Conservation (phyloP, 495 filamentous ascomycete genomes). For the Xylaria castorea region DNA sequence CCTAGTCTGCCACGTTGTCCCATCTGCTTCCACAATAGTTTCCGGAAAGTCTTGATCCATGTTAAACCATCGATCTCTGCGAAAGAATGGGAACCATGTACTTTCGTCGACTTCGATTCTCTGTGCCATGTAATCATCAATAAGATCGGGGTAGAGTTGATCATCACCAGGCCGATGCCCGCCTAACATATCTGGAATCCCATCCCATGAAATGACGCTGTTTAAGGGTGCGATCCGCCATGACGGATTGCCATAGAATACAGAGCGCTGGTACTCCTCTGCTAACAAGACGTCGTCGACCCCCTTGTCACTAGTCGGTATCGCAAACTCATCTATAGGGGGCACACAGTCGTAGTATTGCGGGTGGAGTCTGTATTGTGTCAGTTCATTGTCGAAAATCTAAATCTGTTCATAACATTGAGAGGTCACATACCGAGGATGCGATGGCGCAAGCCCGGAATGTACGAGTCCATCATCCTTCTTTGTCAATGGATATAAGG, state of each 20-base stretch:
- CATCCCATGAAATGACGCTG: neutral
- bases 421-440: neutral
- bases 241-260: neutral
- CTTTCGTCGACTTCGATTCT: conserved; percentile 7
- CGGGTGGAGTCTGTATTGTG: neutral
- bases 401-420: neutral
- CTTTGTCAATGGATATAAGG: neutral
- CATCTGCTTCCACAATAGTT: neutral
- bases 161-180: conserved; percentile 1
- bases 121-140: neutral
- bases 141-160: neutral
- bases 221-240: neutral
- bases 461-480: neutral
- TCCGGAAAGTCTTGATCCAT: neutral
- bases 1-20: neutral
- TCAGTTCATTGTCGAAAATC: neutral
- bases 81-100: neutral
- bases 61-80: neutral
- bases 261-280: neutral
- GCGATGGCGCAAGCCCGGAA: neutral
- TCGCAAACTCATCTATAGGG: neutral
- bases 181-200: neutral
- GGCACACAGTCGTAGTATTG: neutral
- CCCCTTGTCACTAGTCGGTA: neutral
- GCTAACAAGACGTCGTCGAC: neutral